phyloP scores from a whole-genome alignment of 305 asterid genomes.

The Solanum hybrid region DNA sequence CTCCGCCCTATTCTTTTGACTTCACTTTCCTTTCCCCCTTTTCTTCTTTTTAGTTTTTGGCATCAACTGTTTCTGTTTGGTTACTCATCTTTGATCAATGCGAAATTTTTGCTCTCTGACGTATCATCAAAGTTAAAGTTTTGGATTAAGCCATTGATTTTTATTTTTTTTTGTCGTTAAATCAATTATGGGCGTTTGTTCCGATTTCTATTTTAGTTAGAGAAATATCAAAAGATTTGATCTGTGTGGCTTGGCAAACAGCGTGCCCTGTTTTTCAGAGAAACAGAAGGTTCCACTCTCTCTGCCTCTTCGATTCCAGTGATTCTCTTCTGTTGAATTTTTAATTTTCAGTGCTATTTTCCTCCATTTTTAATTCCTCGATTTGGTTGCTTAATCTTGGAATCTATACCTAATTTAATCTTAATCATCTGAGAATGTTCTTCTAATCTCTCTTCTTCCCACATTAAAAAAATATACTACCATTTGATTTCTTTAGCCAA shows the following conservation, averaged over 20 bases:
- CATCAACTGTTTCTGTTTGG: background rate
- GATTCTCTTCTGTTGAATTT: constrained; percentile 1
- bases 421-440: constrained; percentile 41
- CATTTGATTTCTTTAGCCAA: background rate
- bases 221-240: background rate
- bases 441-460: constrained; percentile 18
- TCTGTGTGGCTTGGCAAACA: background rate
- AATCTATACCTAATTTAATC: constrained; percentile 24
- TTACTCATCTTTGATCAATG: background rate
- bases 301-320: constrained; percentile 10
- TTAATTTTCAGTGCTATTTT: background rate
- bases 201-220: background rate
- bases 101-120: background rate
- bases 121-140: background rate
- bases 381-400: constrained; percentile 17
- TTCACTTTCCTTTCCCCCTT: background rate
- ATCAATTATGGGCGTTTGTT: background rate
- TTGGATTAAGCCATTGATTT: background rate
- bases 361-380: constrained; percentile 10
- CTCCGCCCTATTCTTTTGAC: constrained; percentile 11
- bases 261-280: constrained; percentile 17
- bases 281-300: background rate
- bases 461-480: constrained; percentile 1
- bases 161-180: background rate
- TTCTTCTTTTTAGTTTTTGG: background rate